A percentile compares a stretch with the other conserved stretches of the same genome.
Conservation (phyloP, 495 filamentous ascomycete species). For the Lichina pygmaea region DNA sequence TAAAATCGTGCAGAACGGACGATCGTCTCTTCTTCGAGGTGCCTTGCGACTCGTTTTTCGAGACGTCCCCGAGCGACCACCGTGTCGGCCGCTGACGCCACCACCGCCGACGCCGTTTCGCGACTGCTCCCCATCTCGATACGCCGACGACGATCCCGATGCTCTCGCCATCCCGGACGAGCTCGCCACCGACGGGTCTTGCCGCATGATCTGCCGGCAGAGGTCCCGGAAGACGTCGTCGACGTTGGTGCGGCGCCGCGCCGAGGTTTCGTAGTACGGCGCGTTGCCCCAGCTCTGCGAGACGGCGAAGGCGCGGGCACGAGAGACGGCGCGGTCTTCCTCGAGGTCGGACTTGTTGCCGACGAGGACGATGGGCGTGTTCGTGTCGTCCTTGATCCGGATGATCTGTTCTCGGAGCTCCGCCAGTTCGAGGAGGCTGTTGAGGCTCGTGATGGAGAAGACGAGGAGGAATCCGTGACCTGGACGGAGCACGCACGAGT, state of each 20-base stretch:
- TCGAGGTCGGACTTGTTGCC: conserved; percentile 95
- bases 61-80: not conserved
- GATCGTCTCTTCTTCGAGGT: not conserved
- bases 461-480: conserved; percentile 94
- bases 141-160: not conserved
- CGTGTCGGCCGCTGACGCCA: not conserved
- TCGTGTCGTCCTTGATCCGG: conserved; percentile 84
- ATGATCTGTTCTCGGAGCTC: conserved; percentile 88
- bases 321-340: conserved; percentile 64
- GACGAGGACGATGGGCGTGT: conserved; percentile 81
- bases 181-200: conserved; percentile 15
- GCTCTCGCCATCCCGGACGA: not conserved
- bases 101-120: not conserved
- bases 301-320: conserved; percentile 60
- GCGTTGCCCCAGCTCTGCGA: conserved; percentile 71
- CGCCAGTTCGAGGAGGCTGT: conserved; percentile 62
- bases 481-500: conserved; percentile 8
- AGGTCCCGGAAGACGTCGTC: conserved; percentile 89
- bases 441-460: conserved; percentile 80
- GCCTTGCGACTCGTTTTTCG: too few relatives aligned
- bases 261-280: conserved; percentile 88
- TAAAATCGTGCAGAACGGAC: not conserved
- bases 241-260: conserved; percentile 63
- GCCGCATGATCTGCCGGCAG: conserved; percentile 71
- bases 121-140: not conserved